phyloP scores from a whole-genome alignment of 495 filamentous ascomycete species.

The Aspergillus cristatus region DNA sequence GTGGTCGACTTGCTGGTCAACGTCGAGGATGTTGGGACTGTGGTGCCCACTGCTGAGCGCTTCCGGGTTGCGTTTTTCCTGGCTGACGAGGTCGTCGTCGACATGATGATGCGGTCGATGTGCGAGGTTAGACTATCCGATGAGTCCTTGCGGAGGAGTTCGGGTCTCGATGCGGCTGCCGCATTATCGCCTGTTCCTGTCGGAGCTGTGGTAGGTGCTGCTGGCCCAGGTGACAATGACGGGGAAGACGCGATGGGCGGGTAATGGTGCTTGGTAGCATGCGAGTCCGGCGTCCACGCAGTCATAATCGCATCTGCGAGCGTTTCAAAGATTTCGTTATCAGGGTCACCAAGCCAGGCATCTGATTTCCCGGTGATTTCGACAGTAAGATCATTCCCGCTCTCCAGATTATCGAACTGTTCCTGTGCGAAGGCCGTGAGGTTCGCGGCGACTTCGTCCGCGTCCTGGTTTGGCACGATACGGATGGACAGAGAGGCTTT shows the following conservation, averaged over 20 bases:
- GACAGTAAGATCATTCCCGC: conserved; percentile 72
- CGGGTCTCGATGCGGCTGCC: no score
- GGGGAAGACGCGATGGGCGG: no score
- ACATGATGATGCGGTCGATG: conserved; percentile 39
- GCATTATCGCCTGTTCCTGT: no score
- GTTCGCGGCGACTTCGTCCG: conserved; percentile 57
- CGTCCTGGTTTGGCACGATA: conserved; percentile 85
- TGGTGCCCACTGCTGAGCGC: conserved; percentile 28
- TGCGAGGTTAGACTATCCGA: conserved; percentile 37
- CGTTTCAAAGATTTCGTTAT: conserved; percentile 83
- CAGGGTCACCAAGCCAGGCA: conserved; percentile 88
- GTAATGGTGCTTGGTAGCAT: conserved; percentile 23
- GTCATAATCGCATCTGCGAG: conserved; percentile 78
- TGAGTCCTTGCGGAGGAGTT: conserved; percentile 27
- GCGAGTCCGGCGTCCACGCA: conserved; percentile 52
- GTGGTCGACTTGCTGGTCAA: conserved; percentile 30
- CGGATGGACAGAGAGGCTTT: conserved; percentile 81
- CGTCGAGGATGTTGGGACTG: conserved; percentile 49
- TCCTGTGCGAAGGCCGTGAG: conserved; percentile 57
- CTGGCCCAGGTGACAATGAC: no score
- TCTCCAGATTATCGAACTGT: conserved; percentile 64
- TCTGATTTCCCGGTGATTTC: conserved; percentile 87
- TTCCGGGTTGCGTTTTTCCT: conserved; percentile 26
- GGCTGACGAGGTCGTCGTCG: conserved; percentile 31
- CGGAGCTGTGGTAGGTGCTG: no score